phyloP scores from a whole-genome alignment of 108 stramenopile species.

The Pseudonitzschia multiseries region DNA sequence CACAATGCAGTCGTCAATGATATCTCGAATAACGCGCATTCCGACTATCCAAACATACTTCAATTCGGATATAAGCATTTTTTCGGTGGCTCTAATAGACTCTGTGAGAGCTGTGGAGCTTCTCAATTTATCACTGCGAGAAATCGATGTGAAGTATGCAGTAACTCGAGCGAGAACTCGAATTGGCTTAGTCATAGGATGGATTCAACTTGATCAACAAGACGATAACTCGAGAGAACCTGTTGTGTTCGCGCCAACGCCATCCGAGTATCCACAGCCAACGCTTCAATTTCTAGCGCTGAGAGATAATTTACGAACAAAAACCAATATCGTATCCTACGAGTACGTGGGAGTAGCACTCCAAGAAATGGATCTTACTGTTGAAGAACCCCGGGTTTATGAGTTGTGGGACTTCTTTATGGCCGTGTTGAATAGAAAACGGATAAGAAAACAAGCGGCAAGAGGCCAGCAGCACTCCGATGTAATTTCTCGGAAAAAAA shows the following conservation, averaged over 20 bases:
- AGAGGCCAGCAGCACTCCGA: constrained; percentile 25
- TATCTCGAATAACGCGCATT: not conserved
- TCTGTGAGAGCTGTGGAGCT: constrained; percentile 67
- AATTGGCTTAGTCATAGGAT: constrained; percentile 60
- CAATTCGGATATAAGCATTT: constrained; percentile 51
- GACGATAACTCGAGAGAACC: constrained; percentile 55
- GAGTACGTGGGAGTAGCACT: constrained; percentile 66
- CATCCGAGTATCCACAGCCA: constrained; percentile 58
- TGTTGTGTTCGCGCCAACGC: constrained; percentile 75
- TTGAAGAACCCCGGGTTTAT: constrained; percentile 72
- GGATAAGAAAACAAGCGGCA: constrained; percentile 34
- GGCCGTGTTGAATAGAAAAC: constrained; percentile 43
- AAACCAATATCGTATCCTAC: constrained; percentile 64
- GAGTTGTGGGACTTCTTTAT: constrained; percentile 76
- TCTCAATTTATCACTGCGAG: constrained; percentile 52
- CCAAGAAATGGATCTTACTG: constrained; percentile 82
- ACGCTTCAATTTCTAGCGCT: constrained; percentile 72
- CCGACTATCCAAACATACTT: constrained; percentile 57
- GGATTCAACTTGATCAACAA: constrained; percentile 83
- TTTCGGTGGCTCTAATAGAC: constrained; percentile 77
- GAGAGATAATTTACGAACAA: constrained; percentile 78
- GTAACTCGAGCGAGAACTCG: constrained; percentile 72
- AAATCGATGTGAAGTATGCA: constrained; percentile 70
- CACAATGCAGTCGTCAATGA: not conserved
- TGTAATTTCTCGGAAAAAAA: constrained; percentile 20